Evolutionary conservation across 768 basidiomycete genomes (phyloP).

Genomic region (Galerina sulciceps): DNA sequence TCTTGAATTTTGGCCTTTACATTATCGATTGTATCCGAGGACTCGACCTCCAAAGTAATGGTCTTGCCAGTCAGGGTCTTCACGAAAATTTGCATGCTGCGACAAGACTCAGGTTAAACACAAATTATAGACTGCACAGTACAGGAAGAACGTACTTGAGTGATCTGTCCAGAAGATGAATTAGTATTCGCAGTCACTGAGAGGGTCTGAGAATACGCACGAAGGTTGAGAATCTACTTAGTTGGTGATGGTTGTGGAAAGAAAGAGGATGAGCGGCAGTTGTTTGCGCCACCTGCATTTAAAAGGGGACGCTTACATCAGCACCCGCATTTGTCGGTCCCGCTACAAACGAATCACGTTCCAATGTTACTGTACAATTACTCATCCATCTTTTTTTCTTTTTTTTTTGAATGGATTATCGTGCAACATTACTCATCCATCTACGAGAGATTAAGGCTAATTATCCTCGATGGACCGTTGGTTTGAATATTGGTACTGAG

Average conservation of each 20-base stretch:
- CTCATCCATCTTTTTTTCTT: too few species aligned
- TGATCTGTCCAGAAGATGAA: not conserved
- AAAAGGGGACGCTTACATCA: conserved; percentile 20
- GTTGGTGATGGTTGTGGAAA: conserved; percentile 20
- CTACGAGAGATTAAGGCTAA: too few species aligned
- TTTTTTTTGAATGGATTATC: too few species aligned
- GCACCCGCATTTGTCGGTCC: not conserved
- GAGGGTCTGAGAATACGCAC: conserved; percentile 1
- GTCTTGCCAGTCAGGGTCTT: conserved; percentile 61
- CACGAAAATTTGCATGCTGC: conserved; percentile 38
- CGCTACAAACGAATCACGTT: too few species aligned
- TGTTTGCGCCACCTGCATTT: conserved; percentile 16
- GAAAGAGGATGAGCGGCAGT: conserved; percentile 15
- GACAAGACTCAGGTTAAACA: conserved; percentile 4
- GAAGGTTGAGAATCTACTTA: not conserved
- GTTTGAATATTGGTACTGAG: too few species aligned
- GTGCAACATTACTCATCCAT: too few species aligned
- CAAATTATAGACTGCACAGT: conserved; percentile 1
- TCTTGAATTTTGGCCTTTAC: conserved; percentile 48
- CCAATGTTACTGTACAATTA: too few species aligned
- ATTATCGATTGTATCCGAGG: conserved; percentile 26
- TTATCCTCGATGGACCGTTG: too few species aligned
- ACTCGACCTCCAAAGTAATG: conserved; percentile 27
- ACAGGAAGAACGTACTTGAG: conserved; percentile 11
- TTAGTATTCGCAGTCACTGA: not conserved